Evolutionary conservation across 2,329 filamentous ascomycete species (phyloP).

Genomic region (Colletotrichum noveboracense): DNA sequence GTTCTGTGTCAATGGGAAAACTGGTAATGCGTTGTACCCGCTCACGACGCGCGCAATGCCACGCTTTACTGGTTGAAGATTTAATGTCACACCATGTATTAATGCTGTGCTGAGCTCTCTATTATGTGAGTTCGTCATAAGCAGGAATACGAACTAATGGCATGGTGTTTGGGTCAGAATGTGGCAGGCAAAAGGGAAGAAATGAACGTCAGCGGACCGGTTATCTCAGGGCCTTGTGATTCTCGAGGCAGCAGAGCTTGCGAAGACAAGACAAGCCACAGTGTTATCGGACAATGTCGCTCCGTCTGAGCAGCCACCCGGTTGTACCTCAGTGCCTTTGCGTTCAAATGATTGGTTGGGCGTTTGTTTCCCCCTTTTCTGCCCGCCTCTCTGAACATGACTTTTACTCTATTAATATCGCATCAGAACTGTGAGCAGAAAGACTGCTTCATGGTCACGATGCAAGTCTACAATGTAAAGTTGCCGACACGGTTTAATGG

Average conservation of each 20-base stretch:
- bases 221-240: rapidly evolving
- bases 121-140: rapidly evolving
- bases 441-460: no score
- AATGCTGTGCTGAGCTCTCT: neutral
- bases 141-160: neutral
- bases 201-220: neutral
- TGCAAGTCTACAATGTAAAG: no score
- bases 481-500: no score
- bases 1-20: neutral
- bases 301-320: neutral
- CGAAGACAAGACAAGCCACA: neutral
- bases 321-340: neutral
- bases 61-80: neutral
- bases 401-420: no score
- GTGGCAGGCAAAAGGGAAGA: neutral
- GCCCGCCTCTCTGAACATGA: neutral
- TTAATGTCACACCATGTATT: rapidly evolving
- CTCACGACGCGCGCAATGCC: neutral
- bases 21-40: neutral
- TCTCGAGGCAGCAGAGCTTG: neutral
- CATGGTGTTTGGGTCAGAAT: neutral
- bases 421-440: no score
- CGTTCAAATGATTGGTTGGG: neutral
- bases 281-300: neutral
- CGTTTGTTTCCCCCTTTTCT: neutral